These are phyloP conservation scores for Trypanosoma scelopori DNA, from an alignment of 208 protist genomes.

Conservation along the genomic window DNA sequence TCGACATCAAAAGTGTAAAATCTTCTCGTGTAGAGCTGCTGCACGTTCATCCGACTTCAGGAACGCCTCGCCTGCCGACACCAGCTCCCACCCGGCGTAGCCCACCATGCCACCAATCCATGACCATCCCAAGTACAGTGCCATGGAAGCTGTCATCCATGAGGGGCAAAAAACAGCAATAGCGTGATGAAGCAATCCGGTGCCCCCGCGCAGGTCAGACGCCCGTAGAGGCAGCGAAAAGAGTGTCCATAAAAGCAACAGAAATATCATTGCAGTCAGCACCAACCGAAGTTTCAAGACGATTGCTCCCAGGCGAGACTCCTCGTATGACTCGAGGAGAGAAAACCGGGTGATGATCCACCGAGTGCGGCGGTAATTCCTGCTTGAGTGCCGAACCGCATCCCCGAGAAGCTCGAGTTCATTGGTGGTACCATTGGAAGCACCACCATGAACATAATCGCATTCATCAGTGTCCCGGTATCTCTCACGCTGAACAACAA, in stretches of 20 bases:
- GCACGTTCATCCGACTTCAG: slow-evolving; percentile 2
- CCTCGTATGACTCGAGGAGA: slow-evolving; percentile 21
- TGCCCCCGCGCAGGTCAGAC: slow-evolving; percentile 7
- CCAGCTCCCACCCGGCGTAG: slow-evolving; percentile 26
- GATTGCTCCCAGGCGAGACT: slow-evolving; percentile 1
- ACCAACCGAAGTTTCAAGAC: slow-evolving; percentile 29
- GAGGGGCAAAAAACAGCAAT: slow-evolving; percentile 15
- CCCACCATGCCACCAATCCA: slow-evolving; percentile 30
- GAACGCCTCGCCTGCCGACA: slow-evolving; percentile 21
- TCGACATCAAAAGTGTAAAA: slow-evolving; percentile 18
- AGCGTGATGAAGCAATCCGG: slow-evolving; percentile 4
- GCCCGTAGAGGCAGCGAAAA: slow-evolving; percentile 18
- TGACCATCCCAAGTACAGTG: slow-evolving; percentile 27
- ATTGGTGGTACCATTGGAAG: background rate
- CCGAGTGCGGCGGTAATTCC: slow-evolving; percentile 14
- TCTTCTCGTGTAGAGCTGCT: slow-evolving; percentile 21
- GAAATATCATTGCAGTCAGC: slow-evolving; percentile 6
- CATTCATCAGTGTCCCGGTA: background rate
- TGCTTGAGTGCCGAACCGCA: background rate
- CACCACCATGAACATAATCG: background rate
- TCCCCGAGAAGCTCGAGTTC: too few species aligned
- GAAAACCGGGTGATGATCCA: slow-evolving; percentile 27
- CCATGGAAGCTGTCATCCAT: slow-evolving; percentile 18
- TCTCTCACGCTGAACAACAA: slow-evolving; percentile 29
- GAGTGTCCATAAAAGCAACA: slow-evolving; percentile 26